phyloP scores from a whole-genome alignment of 345 rosid species.

The Carallia brachiata region DNA sequence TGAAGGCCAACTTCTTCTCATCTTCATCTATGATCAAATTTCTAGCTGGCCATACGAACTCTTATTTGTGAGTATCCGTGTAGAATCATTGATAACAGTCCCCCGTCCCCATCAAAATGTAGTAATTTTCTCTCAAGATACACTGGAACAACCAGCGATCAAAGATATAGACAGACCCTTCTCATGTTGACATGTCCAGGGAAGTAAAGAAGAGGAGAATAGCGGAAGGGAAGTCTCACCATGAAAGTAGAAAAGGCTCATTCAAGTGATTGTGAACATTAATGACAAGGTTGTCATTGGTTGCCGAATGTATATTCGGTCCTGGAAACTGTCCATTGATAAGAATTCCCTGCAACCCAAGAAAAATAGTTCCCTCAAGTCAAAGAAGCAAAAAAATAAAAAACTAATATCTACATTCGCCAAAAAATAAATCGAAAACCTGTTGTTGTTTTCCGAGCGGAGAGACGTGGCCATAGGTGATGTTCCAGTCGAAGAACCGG shows the following conservation, averaged over 20 bases:
- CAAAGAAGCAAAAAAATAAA: background rate
- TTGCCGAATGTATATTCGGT: constrained; percentile 24
- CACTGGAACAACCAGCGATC: no score
- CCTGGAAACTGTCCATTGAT: constrained; percentile 34
- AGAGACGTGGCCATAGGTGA: constrained; percentile 71
- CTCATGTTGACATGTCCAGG: no score
- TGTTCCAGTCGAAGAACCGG: constrained; percentile 73
- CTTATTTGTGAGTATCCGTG: no score
- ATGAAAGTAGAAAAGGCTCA: constrained; percentile 30
- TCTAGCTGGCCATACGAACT: no score
- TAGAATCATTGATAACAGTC: no score
- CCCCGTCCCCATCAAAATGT: no score
- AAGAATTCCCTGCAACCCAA: constrained; percentile 28
- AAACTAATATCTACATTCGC: background rate
- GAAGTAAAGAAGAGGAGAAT: background rate
- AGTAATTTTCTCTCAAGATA: no score
- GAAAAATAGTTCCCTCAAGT: background rate
- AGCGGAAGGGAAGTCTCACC: constrained; percentile 9
- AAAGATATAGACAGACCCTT: background rate
- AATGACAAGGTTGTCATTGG: constrained; percentile 26
- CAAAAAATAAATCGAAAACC: constrained; percentile 28
- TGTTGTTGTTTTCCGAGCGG: constrained; percentile 81
- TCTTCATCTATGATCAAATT: no score
- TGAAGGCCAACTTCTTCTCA: no score
- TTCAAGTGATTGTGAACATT: constrained; percentile 27